Base-by-base conservation (phyloP, 345 rosid genomes). In the Psidium guajava region DNA sequence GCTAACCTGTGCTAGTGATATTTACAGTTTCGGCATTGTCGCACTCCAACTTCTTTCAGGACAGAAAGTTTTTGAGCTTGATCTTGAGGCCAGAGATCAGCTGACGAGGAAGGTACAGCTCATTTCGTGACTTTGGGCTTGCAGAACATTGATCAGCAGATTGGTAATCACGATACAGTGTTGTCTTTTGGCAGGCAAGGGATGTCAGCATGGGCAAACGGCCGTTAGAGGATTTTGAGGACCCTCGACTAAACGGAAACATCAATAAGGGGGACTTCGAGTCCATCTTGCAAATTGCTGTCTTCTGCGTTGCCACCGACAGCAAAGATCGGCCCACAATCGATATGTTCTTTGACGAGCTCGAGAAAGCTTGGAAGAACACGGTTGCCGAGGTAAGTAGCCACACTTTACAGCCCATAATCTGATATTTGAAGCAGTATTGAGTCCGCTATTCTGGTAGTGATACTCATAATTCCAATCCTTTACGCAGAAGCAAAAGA, bases 21-120 rank as follows among this genome's bases (percentile, higher is more conserved):
- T 93, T 57, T 94, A 93, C 49, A 93, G 96, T 85, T 93, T 94
- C 16, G 96, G 96, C 11, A 94, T 94, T 57, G 94, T 94, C 51
- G 86, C 84, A 27, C 93, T 94, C 59, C 96, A 94, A 82, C 85
- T 94, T 57, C 91, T 94, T 28, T 92, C 95, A 3, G 96, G 96
- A 8, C 93, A 92, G 83, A 93, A 90, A 54, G 96, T 93, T 80
- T 88, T 94, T 2, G 94, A 92, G 49, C 81, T 94, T 54, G 94
- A 93, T 86, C 91, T 94, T 52, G 90, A 90, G 81, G 93, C 93
- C 84, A 89, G 95, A 85, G 94, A 93, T 80, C 95, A 92, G 87
- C 93, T 94, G 73, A 91, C 93, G n/a, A 85, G 93, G 85, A 94
- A 93, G 92, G 94, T 94, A 90, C 11, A 40, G 49, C 54, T 64